phyloP scores from a whole-genome alignment of 768 basidiomycete genomes.

The Trametes elegans region DNA sequence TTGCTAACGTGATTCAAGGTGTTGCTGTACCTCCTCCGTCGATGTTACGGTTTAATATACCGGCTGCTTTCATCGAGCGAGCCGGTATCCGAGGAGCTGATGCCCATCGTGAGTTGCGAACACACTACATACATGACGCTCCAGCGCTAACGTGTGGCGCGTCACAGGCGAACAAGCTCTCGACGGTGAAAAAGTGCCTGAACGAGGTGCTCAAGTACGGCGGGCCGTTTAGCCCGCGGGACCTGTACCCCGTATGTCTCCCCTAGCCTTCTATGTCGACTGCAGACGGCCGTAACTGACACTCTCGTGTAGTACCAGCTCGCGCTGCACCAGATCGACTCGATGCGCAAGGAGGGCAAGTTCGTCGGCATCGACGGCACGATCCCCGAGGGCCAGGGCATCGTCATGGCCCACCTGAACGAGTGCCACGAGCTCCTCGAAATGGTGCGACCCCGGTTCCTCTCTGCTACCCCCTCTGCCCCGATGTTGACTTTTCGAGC shows the following conservation, averaged over 20 bases:
- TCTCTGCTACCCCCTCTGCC: neutral
- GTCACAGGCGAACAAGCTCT: slow-evolving; percentile 87
- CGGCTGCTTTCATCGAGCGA: slow-evolving; percentile 90
- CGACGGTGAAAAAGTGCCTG: slow-evolving; percentile 94
- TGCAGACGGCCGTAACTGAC: neutral
- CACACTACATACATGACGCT: neutral
- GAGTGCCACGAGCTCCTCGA: slow-evolving; percentile 96
- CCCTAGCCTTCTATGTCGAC: neutral
- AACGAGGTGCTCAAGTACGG: slow-evolving; percentile 96
- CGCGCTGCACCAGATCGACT: slow-evolving; percentile 93
- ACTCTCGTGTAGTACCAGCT: slow-evolving; percentile 71
- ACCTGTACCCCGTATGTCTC: slow-evolving; percentile 83
- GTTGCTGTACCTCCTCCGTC: slow-evolving; percentile 84
- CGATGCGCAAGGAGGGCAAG: slow-evolving; percentile 88
- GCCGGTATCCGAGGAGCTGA: slow-evolving; percentile 96
- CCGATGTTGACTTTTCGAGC: neutral
- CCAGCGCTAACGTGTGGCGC: neutral
- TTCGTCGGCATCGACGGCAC: slow-evolving; percentile 86
- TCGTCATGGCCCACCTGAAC: slow-evolving; percentile 91
- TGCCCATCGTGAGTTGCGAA: slow-evolving; percentile 87
- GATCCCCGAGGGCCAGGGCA: slow-evolving; percentile 95
- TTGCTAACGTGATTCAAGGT: slow-evolving; percentile 50
- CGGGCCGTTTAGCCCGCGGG: slow-evolving; percentile 87
- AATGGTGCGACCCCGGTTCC: slow-evolving; percentile 57
- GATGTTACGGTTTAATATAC: slow-evolving; percentile 97